Percentiles rank a stretch among this genome's conserved stretches.
These are phyloP conservation scores for Didymosphaeria variabile DNA, from an alignment of 2,329 filamentous ascomycete genomes.

Conservation along the genomic window DNA sequence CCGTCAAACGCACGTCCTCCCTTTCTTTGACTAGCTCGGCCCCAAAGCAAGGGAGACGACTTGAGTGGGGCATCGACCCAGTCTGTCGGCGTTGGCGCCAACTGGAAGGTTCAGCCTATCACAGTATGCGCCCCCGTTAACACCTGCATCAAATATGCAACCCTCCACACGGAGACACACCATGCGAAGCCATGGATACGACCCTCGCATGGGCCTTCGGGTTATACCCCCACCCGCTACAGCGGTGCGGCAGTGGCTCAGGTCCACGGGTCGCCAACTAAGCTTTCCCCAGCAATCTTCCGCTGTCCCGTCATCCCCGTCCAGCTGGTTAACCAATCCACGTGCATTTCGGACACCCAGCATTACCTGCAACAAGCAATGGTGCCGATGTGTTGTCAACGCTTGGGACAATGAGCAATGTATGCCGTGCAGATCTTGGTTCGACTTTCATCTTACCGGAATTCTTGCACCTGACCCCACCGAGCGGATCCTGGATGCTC, in stretches of 20 bases:
- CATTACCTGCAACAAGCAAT: not conserved
- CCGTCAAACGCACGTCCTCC: not conserved
- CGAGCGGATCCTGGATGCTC: not conserved
- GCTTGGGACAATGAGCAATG: constrained; percentile 2
- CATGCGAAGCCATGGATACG: constrained; percentile 7
- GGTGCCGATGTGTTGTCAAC: not conserved
- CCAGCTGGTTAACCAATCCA: not conserved
- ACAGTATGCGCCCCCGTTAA: not conserved
- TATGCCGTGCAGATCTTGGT: not conserved
- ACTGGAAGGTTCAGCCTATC: constrained; percentile 12
- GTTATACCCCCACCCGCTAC: not conserved
- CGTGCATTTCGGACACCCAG: not conserved
- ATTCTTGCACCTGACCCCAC: constrained; percentile 5
- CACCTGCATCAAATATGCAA: not conserved
- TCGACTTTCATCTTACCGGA: constrained; percentile 6
- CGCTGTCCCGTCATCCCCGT: not conserved
- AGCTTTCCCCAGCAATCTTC: not conserved
- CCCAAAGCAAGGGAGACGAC: constrained; percentile 16
- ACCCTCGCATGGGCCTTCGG: not conserved
- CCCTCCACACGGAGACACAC: not conserved
- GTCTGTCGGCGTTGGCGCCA: constrained; percentile 11
- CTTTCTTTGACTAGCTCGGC: constrained; percentile 10
- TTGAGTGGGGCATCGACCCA: constrained; percentile 8
- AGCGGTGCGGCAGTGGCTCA: constrained; percentile 6
- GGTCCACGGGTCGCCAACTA: not conserved